Evolutionary conservation across 495 filamentous ascomycete species (phyloP), one percentile per base, ranked within the genome.

Genomic region (Podospora sp.): DNA sequence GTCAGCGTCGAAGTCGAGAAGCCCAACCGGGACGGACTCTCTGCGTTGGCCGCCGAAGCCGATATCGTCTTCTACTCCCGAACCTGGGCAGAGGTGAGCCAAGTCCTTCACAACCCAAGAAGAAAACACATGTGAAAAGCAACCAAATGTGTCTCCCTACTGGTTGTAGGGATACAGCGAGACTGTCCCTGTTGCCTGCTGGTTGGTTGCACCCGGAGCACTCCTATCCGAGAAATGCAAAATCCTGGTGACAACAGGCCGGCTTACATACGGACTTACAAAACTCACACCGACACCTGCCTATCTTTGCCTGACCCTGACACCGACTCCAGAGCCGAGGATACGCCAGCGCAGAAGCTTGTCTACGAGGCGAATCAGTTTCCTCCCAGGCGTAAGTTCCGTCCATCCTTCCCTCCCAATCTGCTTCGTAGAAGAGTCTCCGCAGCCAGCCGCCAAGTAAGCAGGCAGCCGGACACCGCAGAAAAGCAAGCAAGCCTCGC

Each of bases 1-100:
- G 77, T 92, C 67, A 92, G 90, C 67, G 85, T 92, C 56, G 90
- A 92, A 73, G 76, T 88, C 8, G 90, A 92, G 74, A 91, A 91
- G 74, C 89, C 89, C 9, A 79, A 80, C 56, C 81, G 90, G 53
- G 73, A 77, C 33, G 89, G 89, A 20, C 77, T 92, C 60, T 79
- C 83, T 62, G 81, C 85, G 46, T 79, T 91, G 63, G 89, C 89
- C 35, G 79, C 80, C 61, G 81, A 84, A 70, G 88, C 88, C 51
- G 86, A 92, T 72, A 82, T 89, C 16, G 85, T 91, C 20, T 91
- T 92, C 75, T 92, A 89, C 76, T 90, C 89, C 6, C 86, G 83
- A 68, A 83, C 79, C 65, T 91, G 90, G 89, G 89, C 90, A 66
- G 83, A 86, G 75, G 89, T 89, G 76, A 75, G 79, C 78, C 25